phyloP scores from a whole-genome alignment of 495 filamentous ascomycete species.

The Neurospora tetraspora region DNA sequence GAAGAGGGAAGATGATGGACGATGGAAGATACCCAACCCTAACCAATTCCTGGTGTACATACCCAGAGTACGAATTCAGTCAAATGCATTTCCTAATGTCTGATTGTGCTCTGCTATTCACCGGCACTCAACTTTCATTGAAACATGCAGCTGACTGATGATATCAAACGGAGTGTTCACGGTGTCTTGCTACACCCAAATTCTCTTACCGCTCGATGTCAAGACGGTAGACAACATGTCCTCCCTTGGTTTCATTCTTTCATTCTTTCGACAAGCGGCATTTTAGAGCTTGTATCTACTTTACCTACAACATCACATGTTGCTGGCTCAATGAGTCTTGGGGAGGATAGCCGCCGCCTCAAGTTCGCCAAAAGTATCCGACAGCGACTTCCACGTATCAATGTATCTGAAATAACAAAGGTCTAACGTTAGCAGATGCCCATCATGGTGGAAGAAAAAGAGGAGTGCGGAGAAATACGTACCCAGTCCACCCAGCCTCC shows the following conservation, averaged over 20 bases:
- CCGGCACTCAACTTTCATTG: not conserved
- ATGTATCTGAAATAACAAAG: conserved; percentile 15
- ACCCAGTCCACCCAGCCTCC: conserved; percentile 37
- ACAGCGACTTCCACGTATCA: conserved; percentile 45
- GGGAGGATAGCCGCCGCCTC: conserved; percentile 29
- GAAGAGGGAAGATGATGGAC: not conserved
- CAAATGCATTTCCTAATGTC: not conserved
- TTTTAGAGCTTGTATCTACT: not conserved
- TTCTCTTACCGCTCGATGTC: not conserved
- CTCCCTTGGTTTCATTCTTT: not conserved
- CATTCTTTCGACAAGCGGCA: not conserved
- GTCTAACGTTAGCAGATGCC: not conserved
- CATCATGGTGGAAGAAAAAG: not conserved
- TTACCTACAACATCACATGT: not conserved
- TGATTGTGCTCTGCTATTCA: not conserved
- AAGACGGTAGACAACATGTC: not conserved
- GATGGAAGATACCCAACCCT: not conserved
- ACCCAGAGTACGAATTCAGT: not conserved
- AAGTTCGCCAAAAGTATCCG: conserved; percentile 36
- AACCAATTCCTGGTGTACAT: not conserved
- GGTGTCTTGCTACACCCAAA: not conserved
- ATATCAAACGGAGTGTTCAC: not conserved
- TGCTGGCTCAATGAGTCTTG: not conserved
- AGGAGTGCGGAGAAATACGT: not conserved
- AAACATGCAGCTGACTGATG: not conserved